Conservation (phyloP, 805 yeast species). For the Osmozyma mogii region DNA sequence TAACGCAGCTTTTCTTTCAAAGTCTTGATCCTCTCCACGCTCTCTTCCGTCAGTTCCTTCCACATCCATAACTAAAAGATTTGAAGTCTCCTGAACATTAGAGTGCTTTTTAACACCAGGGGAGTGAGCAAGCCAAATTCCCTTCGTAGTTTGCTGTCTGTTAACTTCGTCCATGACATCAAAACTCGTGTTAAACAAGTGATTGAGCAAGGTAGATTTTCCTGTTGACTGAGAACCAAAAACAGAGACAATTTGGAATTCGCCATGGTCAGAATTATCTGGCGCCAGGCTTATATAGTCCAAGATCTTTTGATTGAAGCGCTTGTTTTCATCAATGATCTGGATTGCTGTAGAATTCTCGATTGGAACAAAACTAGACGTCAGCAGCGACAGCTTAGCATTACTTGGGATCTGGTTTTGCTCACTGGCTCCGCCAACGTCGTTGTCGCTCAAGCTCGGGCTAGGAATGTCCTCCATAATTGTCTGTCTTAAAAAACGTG, state of each 20-base stretch:
- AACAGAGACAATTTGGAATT: slow-evolving; percentile 87
- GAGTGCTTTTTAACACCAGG: slow-evolving; percentile 21
- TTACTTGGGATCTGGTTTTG: too few species aligned
- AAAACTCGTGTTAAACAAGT: slow-evolving; percentile 69
- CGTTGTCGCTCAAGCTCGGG: too few species aligned
- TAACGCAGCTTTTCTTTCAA: slow-evolving; percentile 91
- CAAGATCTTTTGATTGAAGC: slow-evolving; percentile 31
- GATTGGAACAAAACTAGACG: slow-evolving; percentile 35
- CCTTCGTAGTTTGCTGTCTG: slow-evolving; percentile 74
- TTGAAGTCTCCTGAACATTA: slow-evolving; percentile 15
- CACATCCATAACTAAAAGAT: slow-evolving; percentile 85
- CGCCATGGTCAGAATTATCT: too few species aligned
- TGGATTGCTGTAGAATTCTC: slow-evolving; percentile 43
- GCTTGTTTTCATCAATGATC: slow-evolving; percentile 53
- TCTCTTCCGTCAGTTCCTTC: slow-evolving; percentile 99
- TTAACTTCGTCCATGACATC: slow-evolving; percentile 87
- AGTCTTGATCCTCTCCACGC: slow-evolving; percentile 97
- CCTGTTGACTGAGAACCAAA: slow-evolving; percentile 98
- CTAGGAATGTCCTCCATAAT: too few species aligned
- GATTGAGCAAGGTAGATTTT: slow-evolving; percentile 84
- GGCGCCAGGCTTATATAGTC: slow-evolving; percentile 7
- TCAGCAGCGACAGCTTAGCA: too few species aligned
- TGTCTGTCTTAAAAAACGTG: too few species aligned
- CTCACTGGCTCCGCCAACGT: too few species aligned
- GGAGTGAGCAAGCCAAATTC: slow-evolving; percentile 37